Conservation (phyloP, 2,329 filamentous ascomycete species). For the Claviceps digitariae region DNA sequence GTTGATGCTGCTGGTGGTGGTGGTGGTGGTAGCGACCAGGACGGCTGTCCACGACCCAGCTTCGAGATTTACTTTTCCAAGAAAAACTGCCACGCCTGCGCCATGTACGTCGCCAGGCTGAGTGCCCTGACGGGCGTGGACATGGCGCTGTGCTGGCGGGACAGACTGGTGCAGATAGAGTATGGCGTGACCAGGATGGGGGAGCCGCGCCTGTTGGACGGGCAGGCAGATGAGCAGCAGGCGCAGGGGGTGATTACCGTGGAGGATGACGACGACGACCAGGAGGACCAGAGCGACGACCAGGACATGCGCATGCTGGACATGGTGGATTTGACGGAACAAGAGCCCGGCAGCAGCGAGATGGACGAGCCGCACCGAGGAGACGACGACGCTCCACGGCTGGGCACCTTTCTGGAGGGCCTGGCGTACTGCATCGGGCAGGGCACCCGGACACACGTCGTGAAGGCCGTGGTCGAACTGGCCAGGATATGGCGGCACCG, state of each 20-base stretch:
- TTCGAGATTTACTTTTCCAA: conserved; percentile 24
- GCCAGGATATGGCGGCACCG: conserved; percentile 6
- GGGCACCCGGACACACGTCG: neutral
- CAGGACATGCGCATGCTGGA: neutral
- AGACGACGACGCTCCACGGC: too few species aligned
- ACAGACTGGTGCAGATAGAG: conserved; percentile 14
- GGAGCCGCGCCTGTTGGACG: neutral
- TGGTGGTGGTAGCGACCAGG: neutral
- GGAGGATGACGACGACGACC: conserved; percentile 1
- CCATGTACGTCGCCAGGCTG: conserved; percentile 13
- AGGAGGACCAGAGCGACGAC: neutral
- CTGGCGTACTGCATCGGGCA: conserved; percentile 22
- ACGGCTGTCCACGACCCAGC: conserved; percentile 8
- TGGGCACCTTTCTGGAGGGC: conserved; percentile 9
- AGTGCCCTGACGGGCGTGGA: conserved; percentile 15
- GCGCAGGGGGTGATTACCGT: too few species aligned
- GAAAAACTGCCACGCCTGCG: conserved; percentile 18
- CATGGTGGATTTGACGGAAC: conserved; percentile 1
- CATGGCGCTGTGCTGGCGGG: conserved; percentile 15
- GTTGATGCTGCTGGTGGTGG: too few species aligned
- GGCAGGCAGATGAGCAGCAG: too few species aligned
- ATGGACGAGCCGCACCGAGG: too few species aligned
- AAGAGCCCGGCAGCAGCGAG: too few species aligned
- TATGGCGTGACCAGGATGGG: conserved; percentile 10
- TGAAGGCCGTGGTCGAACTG: neutral